Evolutionary conservation across 257 asterid species (phyloP).

Genomic region (Plantago ovata): DNA sequence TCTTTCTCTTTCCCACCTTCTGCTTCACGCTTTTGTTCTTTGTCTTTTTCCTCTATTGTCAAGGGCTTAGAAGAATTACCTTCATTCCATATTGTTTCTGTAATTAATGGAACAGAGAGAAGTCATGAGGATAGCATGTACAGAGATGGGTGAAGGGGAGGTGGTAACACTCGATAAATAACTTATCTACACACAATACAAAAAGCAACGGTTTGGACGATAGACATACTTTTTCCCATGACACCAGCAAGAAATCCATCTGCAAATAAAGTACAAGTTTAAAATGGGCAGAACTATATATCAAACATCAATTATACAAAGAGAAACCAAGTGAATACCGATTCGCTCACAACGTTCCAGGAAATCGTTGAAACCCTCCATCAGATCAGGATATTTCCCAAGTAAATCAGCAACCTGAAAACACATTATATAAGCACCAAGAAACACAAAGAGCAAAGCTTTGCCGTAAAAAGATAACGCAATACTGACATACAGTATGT

Average conservation of each 20-base stretch:
- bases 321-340: constrained; percentile 43
- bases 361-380: constrained; percentile 83
- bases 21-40: constrained; percentile 69
- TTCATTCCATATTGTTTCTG: constrained; percentile 82
- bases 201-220: constrained; percentile 10
- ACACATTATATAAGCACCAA: constrained; percentile 17
- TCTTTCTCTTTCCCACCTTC: constrained; percentile 89
- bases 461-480: background rate
- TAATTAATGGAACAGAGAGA: constrained; percentile 11
- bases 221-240: constrained; percentile 82
- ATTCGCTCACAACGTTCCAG: constrained; percentile 86
- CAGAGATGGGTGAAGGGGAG: background rate
- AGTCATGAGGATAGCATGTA: background rate
- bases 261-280: constrained; percentile 40
- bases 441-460: background rate
- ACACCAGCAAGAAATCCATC: constrained; percentile 97
- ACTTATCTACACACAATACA: background rate
- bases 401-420: constrained; percentile 80
- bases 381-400: constrained; percentile 88
- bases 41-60: constrained; percentile 73
- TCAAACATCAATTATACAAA: constrained; percentile 15
- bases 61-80: constrained; percentile 65
- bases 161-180: background rate
- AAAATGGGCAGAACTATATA: constrained; percentile 23
- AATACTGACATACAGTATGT: background rate